Base-by-base conservation (phyloP, 2,329 filamentous ascomycete genomes). In the Elsinoe fawcettii region DNA sequence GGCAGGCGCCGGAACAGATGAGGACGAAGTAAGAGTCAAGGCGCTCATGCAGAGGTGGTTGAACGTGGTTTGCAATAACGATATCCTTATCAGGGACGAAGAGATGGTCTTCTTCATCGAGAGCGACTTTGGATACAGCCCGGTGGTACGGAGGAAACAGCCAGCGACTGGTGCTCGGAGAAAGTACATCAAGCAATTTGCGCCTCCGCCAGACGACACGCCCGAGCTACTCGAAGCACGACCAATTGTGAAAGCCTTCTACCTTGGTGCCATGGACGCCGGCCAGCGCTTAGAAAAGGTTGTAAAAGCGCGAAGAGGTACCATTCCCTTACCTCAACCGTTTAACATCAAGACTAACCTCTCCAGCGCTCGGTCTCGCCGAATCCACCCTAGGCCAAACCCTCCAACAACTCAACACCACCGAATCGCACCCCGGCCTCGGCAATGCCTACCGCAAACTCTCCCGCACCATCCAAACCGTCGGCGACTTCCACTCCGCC, bases 31-130 rank as follows among this genome's bases (percentile, higher is more conserved):
- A 20, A 83, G 93, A 12, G 88, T 97, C 61, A 97, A 97, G 74
- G 83, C 84, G 1, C 81, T 89, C 7, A 82, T 99, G 76, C 93
- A 99, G 73, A 81, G 90, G 69, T 99, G 93, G 93, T 80, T 99
- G 66, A 96, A 95, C 71, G 88, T 88, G 59, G 87, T 99, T 18
- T 95, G 93, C 74, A 83, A 82, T 66, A 97, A 93, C 65, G 91
- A 97, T 34, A 85, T 95, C 1, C 81, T 99, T 6, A 95, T 96
- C 78, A 84, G 87, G 61, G 93, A 99, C 69, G 92, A 97, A 61
- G 93, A 99, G 74, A 92, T 97, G 84, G 84, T 96, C 4, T 85
- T 97, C 60, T 99, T 99, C 66, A 90, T 99, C n/a, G 93, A 99
- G 74, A 96, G 90, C 69, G 93, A 99, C 71, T 97, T 96, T 71